These are phyloP conservation scores for Secale cereale DNA, from an alignment of 176 grass and related monocot genomes.

Conservation along the genomic window DNA sequence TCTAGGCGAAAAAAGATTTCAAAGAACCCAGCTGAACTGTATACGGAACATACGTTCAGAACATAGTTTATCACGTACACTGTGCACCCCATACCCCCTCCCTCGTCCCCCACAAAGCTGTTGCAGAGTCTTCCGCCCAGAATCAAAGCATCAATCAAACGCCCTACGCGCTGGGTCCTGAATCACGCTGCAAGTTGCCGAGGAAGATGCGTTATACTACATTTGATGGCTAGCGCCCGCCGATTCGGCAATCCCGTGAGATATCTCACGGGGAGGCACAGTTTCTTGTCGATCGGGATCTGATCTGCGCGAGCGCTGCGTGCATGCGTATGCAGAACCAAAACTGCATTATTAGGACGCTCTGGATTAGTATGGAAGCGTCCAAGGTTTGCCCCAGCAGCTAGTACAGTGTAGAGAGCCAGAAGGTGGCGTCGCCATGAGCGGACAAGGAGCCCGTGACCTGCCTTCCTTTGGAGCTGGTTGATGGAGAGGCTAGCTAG, in stretches of 20 bases:
- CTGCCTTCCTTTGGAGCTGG: slow-evolving; percentile 4
- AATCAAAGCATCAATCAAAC: neutral
- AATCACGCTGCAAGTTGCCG: neutral
- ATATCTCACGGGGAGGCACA: neutral
- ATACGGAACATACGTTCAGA: no score
- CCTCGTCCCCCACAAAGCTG: no score
- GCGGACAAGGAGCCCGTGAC: slow-evolving; percentile 37
- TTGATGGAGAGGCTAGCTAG: neutral
- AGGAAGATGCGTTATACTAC: slow-evolving; percentile 6
- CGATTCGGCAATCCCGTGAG: neutral
- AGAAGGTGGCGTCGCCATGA: neutral
- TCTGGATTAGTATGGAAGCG: neutral
- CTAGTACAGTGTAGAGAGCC: neutral
- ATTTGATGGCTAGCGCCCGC: neutral
- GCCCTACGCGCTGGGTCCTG: neutral
- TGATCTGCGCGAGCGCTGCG: neutral
- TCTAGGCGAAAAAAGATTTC: no score
- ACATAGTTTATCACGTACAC: no score
- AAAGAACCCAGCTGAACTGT: no score
- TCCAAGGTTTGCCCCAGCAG: neutral
- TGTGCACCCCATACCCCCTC: no score
- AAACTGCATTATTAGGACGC: slow-evolving; percentile 6
- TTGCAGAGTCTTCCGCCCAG: no score
- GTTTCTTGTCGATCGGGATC: slow-evolving; percentile 17
- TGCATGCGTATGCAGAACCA: neutral